Base-by-base conservation (phyloP, 148 eudicot species). In the Tetragonia tetragonoides region DNA sequence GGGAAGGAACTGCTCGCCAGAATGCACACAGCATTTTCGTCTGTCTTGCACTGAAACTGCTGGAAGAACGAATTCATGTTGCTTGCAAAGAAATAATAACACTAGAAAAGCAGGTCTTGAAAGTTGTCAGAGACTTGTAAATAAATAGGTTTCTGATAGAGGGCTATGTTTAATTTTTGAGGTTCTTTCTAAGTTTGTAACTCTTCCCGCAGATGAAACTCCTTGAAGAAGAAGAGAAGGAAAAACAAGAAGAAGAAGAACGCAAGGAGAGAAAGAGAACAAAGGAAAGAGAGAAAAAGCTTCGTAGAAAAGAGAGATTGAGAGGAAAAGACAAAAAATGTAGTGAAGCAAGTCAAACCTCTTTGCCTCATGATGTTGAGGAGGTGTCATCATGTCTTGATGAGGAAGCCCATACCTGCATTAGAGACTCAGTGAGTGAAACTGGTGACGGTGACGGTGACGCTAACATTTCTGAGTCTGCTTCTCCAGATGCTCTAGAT, bases 1-100 rank as follows among this genome's bases (percentile, higher is more conserved):
- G 97, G 84, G 99, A 95, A 87, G 97, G 97, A 74, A 95, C 99
- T 46, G 95, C 97, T 10, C 91, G 97, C 57, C 97, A 95, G 85
- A 95, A 95, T 93, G 96, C 99, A 73, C 99, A 95, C 81, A 95
- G 93, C 92, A 93, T 91, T 66, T 95, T 95, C 83, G 99, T 95
- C 37, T 93, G 92, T 81, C 99, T 95, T 82, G 93, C 97, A 28
- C 75, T 95, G 81, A 91, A 95, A 82, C 89, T 93, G 83, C 84
- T 95, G 78, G 97, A 95, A 87, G 97, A 93, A 78, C 93, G 99
- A 49, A 82, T 95, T 46, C 97, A 91, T 81, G 92, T 95, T 80
- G 97, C 99, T 44, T 95, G 97, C 89, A 95, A 95, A 83, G 99
- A 95, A 74, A 95, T 95, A 44, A 88, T 89, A 44, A 95, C 99